Conservation (phyloP, 2,329 filamentous ascomycete species). For the Orbilia brochopaga region DNA sequence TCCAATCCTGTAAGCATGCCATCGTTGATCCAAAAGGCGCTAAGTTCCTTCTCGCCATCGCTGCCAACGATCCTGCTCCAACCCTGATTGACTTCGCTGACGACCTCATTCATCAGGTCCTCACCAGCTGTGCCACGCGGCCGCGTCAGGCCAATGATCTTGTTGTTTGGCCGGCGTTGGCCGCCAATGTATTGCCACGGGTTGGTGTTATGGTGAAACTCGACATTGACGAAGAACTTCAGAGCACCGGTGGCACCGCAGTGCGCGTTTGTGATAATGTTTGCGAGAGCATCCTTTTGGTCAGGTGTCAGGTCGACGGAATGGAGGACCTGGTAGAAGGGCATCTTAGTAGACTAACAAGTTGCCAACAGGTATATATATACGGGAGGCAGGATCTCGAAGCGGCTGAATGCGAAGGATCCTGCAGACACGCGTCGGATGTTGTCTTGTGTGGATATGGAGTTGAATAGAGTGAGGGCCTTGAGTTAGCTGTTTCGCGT, state of each 20-base stretch:
- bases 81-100: constrained; percentile 23
- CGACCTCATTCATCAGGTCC: constrained; percentile 40
- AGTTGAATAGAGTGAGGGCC: too few species aligned
- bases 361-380: neutral
- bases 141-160: constrained; percentile 27
- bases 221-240: constrained; percentile 39
- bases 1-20: constrained; percentile 38
- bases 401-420: neutral
- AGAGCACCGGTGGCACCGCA: constrained; percentile 35
- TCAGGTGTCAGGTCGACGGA: constrained; percentile 28
- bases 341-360: constrained; percentile 14
- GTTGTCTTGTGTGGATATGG: too few species aligned
- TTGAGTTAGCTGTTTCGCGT: too few species aligned
- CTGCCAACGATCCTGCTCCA: constrained; percentile 42
- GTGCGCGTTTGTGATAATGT: constrained; percentile 30
- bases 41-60: constrained; percentile 39
- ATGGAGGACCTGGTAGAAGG: constrained; percentile 43
- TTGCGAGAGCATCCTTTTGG: constrained; percentile 39
- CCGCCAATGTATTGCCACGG: constrained; percentile 42
- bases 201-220: constrained; percentile 46
- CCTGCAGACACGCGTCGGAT: too few species aligned
- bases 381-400: neutral
- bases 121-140: constrained; percentile 32
- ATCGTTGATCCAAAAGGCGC: constrained; percentile 43
- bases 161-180: constrained; percentile 39